phyloP scores from a whole-genome alignment of 306 rosid species.

The Glycyrrhiza uralensis region DNA sequence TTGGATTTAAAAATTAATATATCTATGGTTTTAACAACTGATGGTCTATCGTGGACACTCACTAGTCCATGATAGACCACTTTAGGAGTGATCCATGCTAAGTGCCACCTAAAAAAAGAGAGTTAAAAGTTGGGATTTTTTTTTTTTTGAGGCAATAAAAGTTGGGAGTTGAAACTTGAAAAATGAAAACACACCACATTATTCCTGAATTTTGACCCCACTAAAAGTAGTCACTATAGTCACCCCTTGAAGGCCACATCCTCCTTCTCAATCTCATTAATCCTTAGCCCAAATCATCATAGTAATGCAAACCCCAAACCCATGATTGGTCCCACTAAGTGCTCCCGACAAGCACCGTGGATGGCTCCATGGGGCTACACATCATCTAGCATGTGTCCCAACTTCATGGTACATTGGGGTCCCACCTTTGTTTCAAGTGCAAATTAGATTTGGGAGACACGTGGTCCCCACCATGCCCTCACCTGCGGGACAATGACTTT shows the following conservation, averaged over 20 bases:
- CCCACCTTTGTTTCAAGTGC: constrained; percentile 48
- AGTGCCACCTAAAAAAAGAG: no score
- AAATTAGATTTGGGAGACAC: constrained; percentile 44
- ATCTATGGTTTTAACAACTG: no score
- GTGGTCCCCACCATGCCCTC: constrained; percentile 58
- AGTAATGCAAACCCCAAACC: constrained; percentile 38
- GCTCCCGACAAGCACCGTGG: constrained; percentile 79
- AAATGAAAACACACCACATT: no score
- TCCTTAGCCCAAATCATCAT: constrained; percentile 43
- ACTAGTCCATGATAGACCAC: no score
- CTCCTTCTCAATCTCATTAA: neutral
- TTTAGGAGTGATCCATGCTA: no score
- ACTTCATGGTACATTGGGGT: constrained; percentile 53
- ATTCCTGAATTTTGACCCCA: constrained; percentile 37
- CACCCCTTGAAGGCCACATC: constrained; percentile 23
- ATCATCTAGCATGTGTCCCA: constrained; percentile 84
- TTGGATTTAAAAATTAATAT: no score
- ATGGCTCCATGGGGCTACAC: constrained; percentile 53
- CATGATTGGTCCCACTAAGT: constrained; percentile 79
- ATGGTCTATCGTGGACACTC: no score
- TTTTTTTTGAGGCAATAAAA: neutral
- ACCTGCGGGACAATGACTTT: constrained; percentile 47
- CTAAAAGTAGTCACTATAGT: constrained; percentile 32
- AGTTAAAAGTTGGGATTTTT: no score
- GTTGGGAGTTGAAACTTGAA: neutral